phyloP scores from a whole-genome alignment of 345 rosid genomes.

The Eucalyptus decipiens region DNA sequence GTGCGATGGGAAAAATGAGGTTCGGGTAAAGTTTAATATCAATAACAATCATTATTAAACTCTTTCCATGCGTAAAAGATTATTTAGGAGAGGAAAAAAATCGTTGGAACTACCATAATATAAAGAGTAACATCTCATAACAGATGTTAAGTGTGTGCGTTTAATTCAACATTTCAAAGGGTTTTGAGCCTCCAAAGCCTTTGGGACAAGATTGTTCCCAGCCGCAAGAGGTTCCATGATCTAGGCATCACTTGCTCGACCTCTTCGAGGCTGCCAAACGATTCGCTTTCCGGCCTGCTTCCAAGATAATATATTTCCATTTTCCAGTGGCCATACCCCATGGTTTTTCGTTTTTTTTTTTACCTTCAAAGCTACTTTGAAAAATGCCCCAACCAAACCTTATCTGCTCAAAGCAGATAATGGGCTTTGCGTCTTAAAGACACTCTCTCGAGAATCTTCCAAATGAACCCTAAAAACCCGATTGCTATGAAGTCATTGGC shows the following conservation, averaged over 20 bases:
- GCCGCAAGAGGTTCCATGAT: no score
- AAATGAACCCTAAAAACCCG: background rate
- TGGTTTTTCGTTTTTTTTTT: no score
- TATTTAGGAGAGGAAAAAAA: background rate
- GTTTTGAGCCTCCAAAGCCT: fast-evolving
- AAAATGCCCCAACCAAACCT: background rate
- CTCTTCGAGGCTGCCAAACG: no score
- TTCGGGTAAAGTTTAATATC: background rate
- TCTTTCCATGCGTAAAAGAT: background rate
- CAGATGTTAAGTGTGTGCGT: fast-evolving
- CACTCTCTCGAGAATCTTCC: background rate
- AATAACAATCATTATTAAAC: background rate
- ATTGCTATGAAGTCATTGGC: background rate
- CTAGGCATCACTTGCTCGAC: no score
- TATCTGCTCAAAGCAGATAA: background rate
- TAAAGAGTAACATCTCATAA: background rate
- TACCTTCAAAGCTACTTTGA: background rate
- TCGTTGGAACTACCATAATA: background rate
- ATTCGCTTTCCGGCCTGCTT: no score
- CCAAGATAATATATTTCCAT: no score
- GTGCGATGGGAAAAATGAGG: background rate
- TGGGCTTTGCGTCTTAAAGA: background rate
- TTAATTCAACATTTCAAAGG: no score
- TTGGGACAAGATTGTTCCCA: no score
- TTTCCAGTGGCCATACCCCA: no score